These are phyloP conservation scores for Monilinia aucupariae DNA, from an alignment of 2,329 filamentous ascomycete genomes.

Conservation along the genomic window DNA sequence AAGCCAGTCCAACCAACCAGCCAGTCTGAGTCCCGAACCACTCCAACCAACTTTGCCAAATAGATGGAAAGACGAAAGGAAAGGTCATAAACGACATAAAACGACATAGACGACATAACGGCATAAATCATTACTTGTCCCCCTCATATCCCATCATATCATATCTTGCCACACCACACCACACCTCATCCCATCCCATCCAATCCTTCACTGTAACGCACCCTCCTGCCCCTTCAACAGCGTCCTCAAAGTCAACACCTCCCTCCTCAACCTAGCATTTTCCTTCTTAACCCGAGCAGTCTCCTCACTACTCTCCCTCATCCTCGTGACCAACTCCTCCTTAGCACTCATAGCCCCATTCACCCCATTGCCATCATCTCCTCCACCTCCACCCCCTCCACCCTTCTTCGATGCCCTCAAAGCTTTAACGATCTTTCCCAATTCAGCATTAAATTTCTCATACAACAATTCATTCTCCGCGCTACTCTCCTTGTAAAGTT, in stretches of 20 bases:
- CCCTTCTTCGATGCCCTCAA: slow-evolving; percentile 46
- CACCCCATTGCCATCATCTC: neutral
- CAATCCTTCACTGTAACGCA: neutral
- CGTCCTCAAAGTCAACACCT: slow-evolving; percentile 51
- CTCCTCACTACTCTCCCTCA: slow-evolving; percentile 74
- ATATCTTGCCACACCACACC: neutral
- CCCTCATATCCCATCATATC: no score
- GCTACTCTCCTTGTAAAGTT: slow-evolving; percentile 79
- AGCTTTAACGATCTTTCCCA: slow-evolving; percentile 74
- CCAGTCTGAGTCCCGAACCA: no score
- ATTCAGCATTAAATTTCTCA: slow-evolving; percentile 84
- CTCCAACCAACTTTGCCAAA: no score
- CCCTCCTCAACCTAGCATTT: slow-evolving; percentile 74
- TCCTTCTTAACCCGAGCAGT: slow-evolving; percentile 74
- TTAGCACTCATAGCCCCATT: slow-evolving; percentile 66
- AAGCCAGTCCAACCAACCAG: no score
- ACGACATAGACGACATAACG: no score
- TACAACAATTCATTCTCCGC: slow-evolving; percentile 92
- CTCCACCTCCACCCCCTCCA: neutral
- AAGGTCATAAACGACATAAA: slow-evolving; percentile 13
- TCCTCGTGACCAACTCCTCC: slow-evolving; percentile 65
- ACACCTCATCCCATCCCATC: neutral
- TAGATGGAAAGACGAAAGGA: neutral
- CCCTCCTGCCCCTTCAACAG: slow-evolving; percentile 25
- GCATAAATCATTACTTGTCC: slow-evolving; percentile 11